Conservation (phyloP, 2,329 filamentous ascomycete species). For the Paraphaeosphaeria minitans region DNA sequence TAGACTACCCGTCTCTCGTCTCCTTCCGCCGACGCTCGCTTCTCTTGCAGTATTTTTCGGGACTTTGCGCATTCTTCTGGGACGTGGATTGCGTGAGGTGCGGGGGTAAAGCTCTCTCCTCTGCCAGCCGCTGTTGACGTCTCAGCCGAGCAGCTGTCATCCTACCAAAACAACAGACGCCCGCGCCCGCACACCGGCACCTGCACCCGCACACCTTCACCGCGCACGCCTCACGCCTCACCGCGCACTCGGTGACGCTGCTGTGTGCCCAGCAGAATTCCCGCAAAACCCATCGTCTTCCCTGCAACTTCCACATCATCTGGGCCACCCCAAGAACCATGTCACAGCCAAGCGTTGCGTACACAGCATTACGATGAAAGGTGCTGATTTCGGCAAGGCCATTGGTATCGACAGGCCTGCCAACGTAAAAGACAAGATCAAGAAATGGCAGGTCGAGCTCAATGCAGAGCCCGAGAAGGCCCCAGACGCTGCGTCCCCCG, state of each 20-base stretch:
- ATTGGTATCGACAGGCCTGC: constrained; percentile 50
- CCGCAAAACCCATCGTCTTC: constrained; percentile 3
- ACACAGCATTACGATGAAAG: constrained; percentile 40
- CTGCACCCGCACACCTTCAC: constrained; percentile 5
- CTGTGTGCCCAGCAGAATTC: constrained; percentile 13
- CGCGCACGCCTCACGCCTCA: too few relatives aligned
- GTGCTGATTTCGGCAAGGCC: constrained; percentile 47
- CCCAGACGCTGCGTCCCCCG: constrained; percentile 4
- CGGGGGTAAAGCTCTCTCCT: constrained; percentile 8
- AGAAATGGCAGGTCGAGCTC: constrained; percentile 82
- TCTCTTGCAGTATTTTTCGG: too few relatives aligned
- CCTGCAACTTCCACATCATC: constrained; percentile 14
- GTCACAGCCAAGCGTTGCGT: constrained; percentile 33
- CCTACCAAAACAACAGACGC: constrained; percentile 16
- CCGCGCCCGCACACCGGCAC: constrained; percentile 1
- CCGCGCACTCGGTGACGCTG: constrained; percentile 11
- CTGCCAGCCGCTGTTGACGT: constrained; percentile 6
- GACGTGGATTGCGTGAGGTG: background rate
- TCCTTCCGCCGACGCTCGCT: constrained; percentile 1
- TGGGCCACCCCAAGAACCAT: constrained; percentile 32
- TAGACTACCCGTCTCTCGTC: background rate
- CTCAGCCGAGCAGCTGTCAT: background rate
- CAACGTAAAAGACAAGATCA: constrained; percentile 74
- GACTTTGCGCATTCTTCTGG: background rate
- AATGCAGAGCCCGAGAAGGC: constrained; percentile 57